phyloP scores from a whole-genome alignment of 2,329 filamentous ascomycete genomes.

The Hymenoscyphus infarciens region DNA sequence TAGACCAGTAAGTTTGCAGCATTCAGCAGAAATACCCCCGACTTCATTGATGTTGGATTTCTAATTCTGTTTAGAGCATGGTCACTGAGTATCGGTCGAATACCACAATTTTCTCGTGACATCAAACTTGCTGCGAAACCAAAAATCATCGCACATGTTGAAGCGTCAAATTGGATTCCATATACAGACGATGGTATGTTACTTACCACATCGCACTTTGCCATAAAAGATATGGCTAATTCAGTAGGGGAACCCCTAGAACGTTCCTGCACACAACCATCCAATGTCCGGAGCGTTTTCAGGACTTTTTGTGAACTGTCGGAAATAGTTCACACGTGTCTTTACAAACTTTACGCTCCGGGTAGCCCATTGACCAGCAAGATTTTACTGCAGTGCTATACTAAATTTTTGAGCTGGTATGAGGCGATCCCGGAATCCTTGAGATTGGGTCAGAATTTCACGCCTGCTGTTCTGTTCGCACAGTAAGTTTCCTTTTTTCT shows the following conservation, averaged over 20 bases:
- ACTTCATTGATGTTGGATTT: background rate
- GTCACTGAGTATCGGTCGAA: slow-evolving; percentile 60
- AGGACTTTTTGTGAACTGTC: slow-evolving; percentile 69
- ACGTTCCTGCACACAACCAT: slow-evolving; percentile 59
- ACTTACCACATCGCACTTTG: background rate
- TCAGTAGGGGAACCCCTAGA: slow-evolving; percentile 44
- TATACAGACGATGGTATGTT: slow-evolving; percentile 34
- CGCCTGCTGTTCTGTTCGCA: slow-evolving; percentile 68
- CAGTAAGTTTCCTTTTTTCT: slow-evolving; percentile 54
- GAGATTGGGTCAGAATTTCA: slow-evolving; percentile 63
- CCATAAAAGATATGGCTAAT: slow-evolving; percentile 7
- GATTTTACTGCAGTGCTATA: slow-evolving; percentile 61
- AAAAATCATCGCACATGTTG: slow-evolving; percentile 56
- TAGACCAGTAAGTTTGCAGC: slow-evolving; percentile 55
- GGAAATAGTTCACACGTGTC: slow-evolving; percentile 65
- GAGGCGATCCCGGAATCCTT: slow-evolving; percentile 62
- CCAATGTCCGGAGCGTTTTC: slow-evolving; percentile 65
- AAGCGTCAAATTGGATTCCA: slow-evolving; percentile 50
- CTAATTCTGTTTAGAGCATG: slow-evolving; percentile 49
- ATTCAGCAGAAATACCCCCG: background rate
- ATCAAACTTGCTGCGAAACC: slow-evolving; percentile 57
- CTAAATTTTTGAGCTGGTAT: slow-evolving; percentile 70
- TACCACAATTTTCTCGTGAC: slow-evolving; percentile 58
- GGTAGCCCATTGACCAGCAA: slow-evolving; percentile 61
- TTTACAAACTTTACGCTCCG: slow-evolving; percentile 63